These are phyloP conservation scores for Pseudogymnoascus sp. DNA, from an alignment of 2,329 filamentous ascomycete species.

Conservation along the genomic window DNA sequence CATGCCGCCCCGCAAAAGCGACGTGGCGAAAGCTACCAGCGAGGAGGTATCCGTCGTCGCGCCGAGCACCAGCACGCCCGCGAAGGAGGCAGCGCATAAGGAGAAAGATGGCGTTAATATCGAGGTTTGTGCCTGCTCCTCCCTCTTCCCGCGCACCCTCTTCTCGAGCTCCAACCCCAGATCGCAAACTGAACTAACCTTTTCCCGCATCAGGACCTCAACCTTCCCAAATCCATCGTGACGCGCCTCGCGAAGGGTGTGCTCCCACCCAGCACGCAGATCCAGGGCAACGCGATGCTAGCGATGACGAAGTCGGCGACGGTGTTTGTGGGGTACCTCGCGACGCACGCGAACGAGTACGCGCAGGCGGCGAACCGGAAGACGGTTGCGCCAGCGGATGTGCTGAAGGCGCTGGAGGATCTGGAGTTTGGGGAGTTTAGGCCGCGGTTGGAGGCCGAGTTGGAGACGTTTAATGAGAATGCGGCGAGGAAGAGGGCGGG, in stretches of 20 bases:
- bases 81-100: slow-evolving; percentile 22
- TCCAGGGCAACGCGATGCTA: slow-evolving; percentile 73
- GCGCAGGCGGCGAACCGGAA: slow-evolving; percentile 63
- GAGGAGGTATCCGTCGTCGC: slow-evolving; percentile 36
- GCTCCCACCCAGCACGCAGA: slow-evolving; percentile 71
- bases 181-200: neutral
- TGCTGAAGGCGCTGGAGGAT: slow-evolving; percentile 63
- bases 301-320: slow-evolving; percentile 76
- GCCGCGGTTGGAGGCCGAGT: slow-evolving; percentile 64
- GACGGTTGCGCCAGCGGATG: slow-evolving; percentile 68
- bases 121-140: slow-evolving; percentile 37
- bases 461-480: slow-evolving; percentile 28
- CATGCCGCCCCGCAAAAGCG: slow-evolving; percentile 53
- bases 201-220: slow-evolving; percentile 52
- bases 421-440: slow-evolving; percentile 67
- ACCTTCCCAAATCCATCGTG: slow-evolving; percentile 73
- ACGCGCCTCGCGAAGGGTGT: slow-evolving; percentile 73
- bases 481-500: slow-evolving; percentile 14
- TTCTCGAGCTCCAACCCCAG: too few relatives aligned
- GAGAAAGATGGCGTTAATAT: slow-evolving; percentile 34
- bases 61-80: slow-evolving; percentile 28
- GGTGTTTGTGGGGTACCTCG: slow-evolving; percentile 75
- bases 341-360: slow-evolving; percentile 64
- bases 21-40: slow-evolving; percentile 38
- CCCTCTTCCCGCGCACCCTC: neutral